Evolutionary conservation across 768 basidiomycete genomes (phyloP).

Genomic region (Boletus bicolor): DNA sequence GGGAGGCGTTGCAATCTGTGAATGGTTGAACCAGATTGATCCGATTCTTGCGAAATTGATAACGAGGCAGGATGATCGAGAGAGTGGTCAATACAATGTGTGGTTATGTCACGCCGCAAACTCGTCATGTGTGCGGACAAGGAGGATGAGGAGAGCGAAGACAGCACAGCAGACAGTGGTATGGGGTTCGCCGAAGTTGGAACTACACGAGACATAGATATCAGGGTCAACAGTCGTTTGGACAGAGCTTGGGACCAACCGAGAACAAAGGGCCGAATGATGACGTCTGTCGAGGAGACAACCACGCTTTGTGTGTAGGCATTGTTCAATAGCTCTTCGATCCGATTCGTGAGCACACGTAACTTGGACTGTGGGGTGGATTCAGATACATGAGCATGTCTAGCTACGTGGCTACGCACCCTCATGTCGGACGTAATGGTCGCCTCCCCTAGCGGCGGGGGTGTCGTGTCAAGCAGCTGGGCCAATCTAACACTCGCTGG

Average conservation of each 20-base stretch:
- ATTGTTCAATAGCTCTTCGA: conserved; percentile 70
- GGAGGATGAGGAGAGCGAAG: conserved; percentile 54
- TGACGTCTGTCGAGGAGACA: conserved; percentile 47
- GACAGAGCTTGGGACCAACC: conserved; percentile 37
- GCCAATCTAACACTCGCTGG: conserved; percentile 42
- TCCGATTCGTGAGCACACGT: conserved; percentile 50
- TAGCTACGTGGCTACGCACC: conserved; percentile 40
- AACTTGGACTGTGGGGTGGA: conserved; percentile 46
- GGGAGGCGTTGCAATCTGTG: conserved; percentile 49
- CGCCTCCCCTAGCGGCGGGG: conserved; percentile 49
- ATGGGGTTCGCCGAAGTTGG: conserved; percentile 51
- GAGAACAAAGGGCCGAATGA: conserved; percentile 49
- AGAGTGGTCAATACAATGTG: conserved; percentile 56
- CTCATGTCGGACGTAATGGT: conserved; percentile 53
- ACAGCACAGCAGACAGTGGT: conserved; percentile 51
- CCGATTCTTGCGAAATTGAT: conserved; percentile 33
- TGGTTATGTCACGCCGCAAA: conserved; percentile 61
- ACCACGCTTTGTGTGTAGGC: conserved; percentile 60
- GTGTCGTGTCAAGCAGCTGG: conserved; percentile 43
- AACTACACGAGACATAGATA: conserved; percentile 39
- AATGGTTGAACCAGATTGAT: conserved; percentile 33
- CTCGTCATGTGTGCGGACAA: conserved; percentile 55
- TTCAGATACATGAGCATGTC: background rate
- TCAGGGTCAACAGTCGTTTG: background rate
- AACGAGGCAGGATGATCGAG: conserved; percentile 52